Base-by-base conservation (phyloP, 345 rosid species). In the Syzygium grande region DNA sequence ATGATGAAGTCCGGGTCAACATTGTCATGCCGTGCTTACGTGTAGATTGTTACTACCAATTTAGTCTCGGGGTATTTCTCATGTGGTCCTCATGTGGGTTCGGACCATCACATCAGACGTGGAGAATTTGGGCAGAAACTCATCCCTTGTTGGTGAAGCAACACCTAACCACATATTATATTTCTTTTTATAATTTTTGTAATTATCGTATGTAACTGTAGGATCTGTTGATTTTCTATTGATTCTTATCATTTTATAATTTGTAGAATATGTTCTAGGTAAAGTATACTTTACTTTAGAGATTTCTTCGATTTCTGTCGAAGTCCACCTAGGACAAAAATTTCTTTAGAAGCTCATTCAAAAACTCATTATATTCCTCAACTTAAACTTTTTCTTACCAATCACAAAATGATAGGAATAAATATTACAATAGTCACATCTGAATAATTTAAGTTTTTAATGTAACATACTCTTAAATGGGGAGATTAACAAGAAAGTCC, bases 201-300 rank as follows among this genome's bases (percentile, higher is more conserved):
- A 6, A 43, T 43, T 59, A 59, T 59, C 27, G 11, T 11, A 59
- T 6, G 65, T 15, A 59, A 59, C 34, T 13, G 14, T 61, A 61
- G n/a, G 73, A 61, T n/a, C n/a, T 61, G 73, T n/a, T 61, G 73
- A n/a, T 61, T 61, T 61, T n/a, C 73, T 61, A n/a, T 61, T 61
- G n/a, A n/a, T 61, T n/a, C 2, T 0, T 30, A 61, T 3, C 38
- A n/a, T 61, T 61, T n/a, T 61, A 61, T 1, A 0, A n/a, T n/a
- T 61, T n/a, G 4, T 13, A n/a, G 73, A 13, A n/a, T n/a, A 61
- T n/a, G 13, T 61, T 61, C 19, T n/a, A 61, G 12, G 19, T n/a
- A 0, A n/a, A 61, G 19, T 0, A n/a, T 61, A n/a, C 73, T n/a
- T 61, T 61, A 6, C 38, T n/a, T n/a, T n/a, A 3, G 7, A 61